phyloP scores from a whole-genome alignment of 2,329 filamentous ascomycete species.

The Mycosphaerella sp. region DNA sequence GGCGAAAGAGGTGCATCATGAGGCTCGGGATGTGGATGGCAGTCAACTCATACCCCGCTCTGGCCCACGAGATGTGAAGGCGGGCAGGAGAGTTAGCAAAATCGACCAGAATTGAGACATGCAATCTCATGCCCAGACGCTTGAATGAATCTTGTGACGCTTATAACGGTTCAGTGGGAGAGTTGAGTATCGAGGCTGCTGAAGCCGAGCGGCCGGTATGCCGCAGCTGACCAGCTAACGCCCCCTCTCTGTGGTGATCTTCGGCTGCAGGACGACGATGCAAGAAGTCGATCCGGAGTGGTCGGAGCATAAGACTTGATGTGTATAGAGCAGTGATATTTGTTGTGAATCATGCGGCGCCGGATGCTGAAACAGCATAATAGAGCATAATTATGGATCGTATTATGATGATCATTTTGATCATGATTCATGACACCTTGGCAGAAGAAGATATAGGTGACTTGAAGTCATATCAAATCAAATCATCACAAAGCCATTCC shows the following conservation, averaged over 20 bases:
- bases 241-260: not conserved
- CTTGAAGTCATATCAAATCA: no score
- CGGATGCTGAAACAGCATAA: no score
- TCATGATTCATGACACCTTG: no score
- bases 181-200: slow-evolving; percentile 3
- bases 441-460: no score
- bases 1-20: not conserved
- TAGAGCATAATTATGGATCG: no score
- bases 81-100: not conserved
- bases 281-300: not conserved
- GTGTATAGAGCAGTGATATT: not conserved
- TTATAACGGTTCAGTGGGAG: slow-evolving; percentile 1
- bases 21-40: not conserved
- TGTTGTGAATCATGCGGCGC: no score
- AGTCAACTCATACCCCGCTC: slow-evolving; percentile 2
- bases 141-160: not conserved
- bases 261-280: not conserved
- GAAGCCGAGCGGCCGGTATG: not conserved
- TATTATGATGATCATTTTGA: no score
- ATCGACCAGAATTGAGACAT: not conserved
- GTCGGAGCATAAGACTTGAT: not conserved
- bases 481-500: no score
- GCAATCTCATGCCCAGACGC: not conserved
- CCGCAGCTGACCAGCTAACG: not conserved
- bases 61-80: not conserved